Evolutionary conservation across 441 rosid genomes (phyloP), one percentile per base, ranked within the genome.

Genomic region (Corymbia calophylla): DNA sequence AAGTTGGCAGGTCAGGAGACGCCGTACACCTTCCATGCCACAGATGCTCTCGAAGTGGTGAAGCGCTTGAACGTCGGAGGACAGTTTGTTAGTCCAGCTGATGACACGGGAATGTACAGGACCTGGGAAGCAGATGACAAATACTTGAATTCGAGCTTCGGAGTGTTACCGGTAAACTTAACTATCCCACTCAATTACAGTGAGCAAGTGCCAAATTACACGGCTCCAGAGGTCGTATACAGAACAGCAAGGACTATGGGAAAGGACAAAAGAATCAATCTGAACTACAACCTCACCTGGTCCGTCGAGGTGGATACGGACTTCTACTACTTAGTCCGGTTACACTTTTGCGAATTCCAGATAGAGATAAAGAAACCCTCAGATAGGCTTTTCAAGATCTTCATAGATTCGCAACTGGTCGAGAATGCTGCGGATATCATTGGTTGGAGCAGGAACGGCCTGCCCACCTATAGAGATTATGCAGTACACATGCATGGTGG

Each of bases 21-120:
- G 32, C 5, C 0, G 0, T 0, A 29, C 68, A 13, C 0, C 0
- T 62, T 62, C 0, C 0, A 0, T 12, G 29, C 32, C 9, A 0
- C 17, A 0, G 18, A 62, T 7, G 70, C 70, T 15, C 73, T 64
- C 21, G 73, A n/a, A 64, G 35, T 10, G 0, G 32, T 64, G 73
- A 64, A 7, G 35, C 73, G 73, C 35, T 64, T 64, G 73, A 64
- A 64, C 3, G 0, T 64, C 2, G 73, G 73, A 64, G 73, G 73
- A 64, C 2, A 14, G 35, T 14, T 11, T n/a, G 31, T 64, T 9
- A 1, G 18, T 64, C 35, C 73, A 64, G 35, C 32, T n/a, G 19
- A 29, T 1, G 73, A 64, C 21, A 64, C 73, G 0, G 73, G 73
- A n/a, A 64, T 64, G 73, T 2, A 14, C 35, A 64, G 73, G 73